Percentiles rank a stretch among this genome's conserved stretches.
Evolutionary conservation across 1,284 basidiomycete species (phyloP).

Genomic region (Lignosus rhinocerotis): DNA sequence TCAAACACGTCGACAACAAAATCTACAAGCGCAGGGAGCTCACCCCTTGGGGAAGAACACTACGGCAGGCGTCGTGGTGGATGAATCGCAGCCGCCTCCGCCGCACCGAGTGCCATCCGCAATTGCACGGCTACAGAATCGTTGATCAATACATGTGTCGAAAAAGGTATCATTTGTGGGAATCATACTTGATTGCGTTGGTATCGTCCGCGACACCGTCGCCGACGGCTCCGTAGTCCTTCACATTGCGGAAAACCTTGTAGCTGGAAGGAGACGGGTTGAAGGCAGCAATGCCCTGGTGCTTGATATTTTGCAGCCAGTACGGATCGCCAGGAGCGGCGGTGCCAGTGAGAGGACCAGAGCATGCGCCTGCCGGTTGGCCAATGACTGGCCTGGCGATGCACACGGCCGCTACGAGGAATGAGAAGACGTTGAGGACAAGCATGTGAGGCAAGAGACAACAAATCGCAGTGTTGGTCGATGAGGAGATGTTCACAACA

Average conservation of each 20-base stretch:
- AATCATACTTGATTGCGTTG: conserved; percentile 60
- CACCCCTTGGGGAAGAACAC: conserved; percentile 57
- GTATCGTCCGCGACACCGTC: conserved; percentile 75
- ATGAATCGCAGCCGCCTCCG: conserved; percentile 44
- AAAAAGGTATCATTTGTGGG: background rate
- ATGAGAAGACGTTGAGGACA: conserved; percentile 20
- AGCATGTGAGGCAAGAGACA: conserved; percentile 23
- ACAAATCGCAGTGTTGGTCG: conserved; percentile 6
- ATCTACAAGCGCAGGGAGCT: background rate
- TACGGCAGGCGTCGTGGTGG: conserved; percentile 46
- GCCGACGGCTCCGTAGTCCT: conserved; percentile 61
- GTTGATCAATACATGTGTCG: background rate
- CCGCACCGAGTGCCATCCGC: conserved; percentile 58
- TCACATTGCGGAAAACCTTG: conserved; percentile 76
- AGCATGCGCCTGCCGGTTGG: conserved; percentile 42
- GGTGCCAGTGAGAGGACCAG: conserved; percentile 48
- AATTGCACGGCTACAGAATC: conserved; percentile 49
- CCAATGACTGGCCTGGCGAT: conserved; percentile 27
- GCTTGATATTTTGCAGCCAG: conserved; percentile 70
- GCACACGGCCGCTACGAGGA: conserved; percentile 27
- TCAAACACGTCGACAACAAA: background rate
- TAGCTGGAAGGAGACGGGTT: conserved; percentile 57
- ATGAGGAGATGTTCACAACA: background rate
- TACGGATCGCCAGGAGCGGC: conserved; percentile 61
- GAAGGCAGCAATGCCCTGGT: conserved; percentile 62